A percentile compares a stretch with the other conserved stretches of the same genome.
Evolutionary conservation across 805 yeast species (phyloP).

Genomic region (Saturnispora saitoi): DNA sequence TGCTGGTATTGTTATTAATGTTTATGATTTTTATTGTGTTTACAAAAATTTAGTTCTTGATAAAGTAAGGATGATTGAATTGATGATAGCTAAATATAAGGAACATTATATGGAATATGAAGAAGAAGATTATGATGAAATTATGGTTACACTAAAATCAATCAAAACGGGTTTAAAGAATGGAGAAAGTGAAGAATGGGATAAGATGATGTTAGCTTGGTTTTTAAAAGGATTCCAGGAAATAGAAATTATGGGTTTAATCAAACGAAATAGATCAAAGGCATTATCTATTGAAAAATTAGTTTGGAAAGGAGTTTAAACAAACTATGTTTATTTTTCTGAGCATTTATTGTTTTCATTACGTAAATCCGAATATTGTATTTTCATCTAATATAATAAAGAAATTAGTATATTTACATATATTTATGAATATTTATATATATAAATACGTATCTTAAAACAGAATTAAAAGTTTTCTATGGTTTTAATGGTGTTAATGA

Average conservation of each 20-base stretch:
- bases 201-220: slow-evolving; percentile 55
- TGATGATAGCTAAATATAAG: slow-evolving; percentile 11
- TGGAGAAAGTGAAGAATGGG: slow-evolving; percentile 44
- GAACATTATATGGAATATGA: not conserved
- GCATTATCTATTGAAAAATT: slow-evolving; percentile 62
- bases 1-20: slow-evolving; percentile 49
- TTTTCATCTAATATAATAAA: no score
- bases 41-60: slow-evolving; percentile 27
- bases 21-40: slow-evolving; percentile 30
- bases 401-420: no score
- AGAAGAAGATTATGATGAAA: not conserved
- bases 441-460: no score
- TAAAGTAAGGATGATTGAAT: slow-evolving; percentile 14
- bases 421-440: no score
- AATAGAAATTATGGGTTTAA: slow-evolving; percentile 57
- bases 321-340: no score
- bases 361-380: no score
- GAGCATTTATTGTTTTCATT: no score
- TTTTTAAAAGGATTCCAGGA: slow-evolving; percentile 70
- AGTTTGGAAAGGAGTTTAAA: slow-evolving; percentile 56
- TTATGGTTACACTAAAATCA: slow-evolving; percentile 3
- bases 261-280: slow-evolving; percentile 52
- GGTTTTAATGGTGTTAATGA: no score
- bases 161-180: slow-evolving; percentile 24
- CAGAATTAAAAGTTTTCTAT: no score